phyloP scores from a whole-genome alignment of 2,329 filamentous ascomycete species.

The Dendrostoma leiphaemia region DNA sequence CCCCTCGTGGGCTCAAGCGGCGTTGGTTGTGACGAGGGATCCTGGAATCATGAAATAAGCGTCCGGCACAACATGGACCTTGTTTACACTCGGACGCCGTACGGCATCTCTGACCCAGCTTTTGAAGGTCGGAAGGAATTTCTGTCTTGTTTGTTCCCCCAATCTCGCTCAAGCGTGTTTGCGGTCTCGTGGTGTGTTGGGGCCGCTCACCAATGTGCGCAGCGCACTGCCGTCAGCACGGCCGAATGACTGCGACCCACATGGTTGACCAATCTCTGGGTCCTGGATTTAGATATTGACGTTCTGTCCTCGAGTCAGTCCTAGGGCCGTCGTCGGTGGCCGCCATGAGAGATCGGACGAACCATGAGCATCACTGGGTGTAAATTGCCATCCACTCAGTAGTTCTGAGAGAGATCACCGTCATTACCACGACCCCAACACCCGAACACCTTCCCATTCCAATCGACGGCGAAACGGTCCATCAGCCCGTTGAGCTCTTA shows the following conservation, averaged over 20 bases:
- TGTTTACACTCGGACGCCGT: constrained; percentile 96
- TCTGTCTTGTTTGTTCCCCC: neutral
- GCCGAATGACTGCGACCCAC: neutral
- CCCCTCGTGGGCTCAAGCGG: constrained; percentile 87
- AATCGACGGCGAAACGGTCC: neutral
- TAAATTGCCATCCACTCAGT: neutral
- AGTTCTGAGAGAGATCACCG: constrained; percentile 7
- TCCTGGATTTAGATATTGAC: too few relatives aligned
- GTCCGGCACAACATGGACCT: constrained; percentile 97
- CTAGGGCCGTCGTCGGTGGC: neutral
- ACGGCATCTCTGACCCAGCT: constrained; percentile 86
- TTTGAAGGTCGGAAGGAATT: constrained; percentile 35
- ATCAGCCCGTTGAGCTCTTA: neutral
- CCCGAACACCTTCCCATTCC: too few relatives aligned
- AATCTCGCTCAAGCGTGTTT: neutral
- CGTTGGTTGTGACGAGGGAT: constrained; percentile 63
- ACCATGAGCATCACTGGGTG: neutral
- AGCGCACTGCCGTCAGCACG: neutral
- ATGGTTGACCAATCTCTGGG: too few relatives aligned
- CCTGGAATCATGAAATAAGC: constrained; percentile 87
- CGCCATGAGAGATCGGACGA: neutral
- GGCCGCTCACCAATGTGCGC: neutral
- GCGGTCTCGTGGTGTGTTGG: neutral
- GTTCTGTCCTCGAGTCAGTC: too few relatives aligned
- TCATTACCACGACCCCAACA: too few relatives aligned